Percentiles rank a stretch among this genome's conserved stretches.
Conservation (phyloP, 805 yeast genomes). For the Cyberlindnera nakhonratchasimensis region DNA sequence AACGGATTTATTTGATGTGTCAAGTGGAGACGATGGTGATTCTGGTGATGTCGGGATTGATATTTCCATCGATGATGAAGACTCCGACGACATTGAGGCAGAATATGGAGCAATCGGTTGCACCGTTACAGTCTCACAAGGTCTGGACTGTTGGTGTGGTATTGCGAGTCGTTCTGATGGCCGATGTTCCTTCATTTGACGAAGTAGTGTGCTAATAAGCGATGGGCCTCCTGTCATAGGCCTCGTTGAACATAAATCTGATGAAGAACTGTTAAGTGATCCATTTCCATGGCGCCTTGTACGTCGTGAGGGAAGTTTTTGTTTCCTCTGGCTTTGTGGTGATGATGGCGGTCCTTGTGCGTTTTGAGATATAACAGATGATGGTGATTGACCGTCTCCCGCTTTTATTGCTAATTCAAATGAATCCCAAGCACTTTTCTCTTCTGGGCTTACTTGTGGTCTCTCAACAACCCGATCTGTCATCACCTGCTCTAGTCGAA, state of each 20-base stretch:
- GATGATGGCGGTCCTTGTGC: not conserved
- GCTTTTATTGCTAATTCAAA: slow-evolving; percentile 22
- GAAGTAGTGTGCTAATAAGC: slow-evolving; percentile 18
- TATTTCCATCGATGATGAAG: slow-evolving; percentile 10
- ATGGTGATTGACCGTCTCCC: not conserved
- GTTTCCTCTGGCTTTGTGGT: slow-evolving; percentile 9
- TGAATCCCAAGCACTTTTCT: slow-evolving; percentile 24
- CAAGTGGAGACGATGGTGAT: slow-evolving; percentile 9
- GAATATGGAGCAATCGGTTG: slow-evolving; percentile 1
- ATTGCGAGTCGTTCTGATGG: slow-evolving; percentile 1
- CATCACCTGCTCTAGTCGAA: not conserved
- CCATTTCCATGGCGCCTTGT: not conserved
- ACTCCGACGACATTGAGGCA: slow-evolving; percentile 1
- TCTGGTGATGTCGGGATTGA: slow-evolving; percentile 16
- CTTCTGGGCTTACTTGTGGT: slow-evolving; percentile 19
- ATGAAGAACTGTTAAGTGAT: not conserved
- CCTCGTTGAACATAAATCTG: not conserved
- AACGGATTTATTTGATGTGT: slow-evolving; percentile 8
- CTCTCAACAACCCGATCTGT: slow-evolving; percentile 14
- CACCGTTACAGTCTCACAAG: not conserved
- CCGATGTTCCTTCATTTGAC: slow-evolving; percentile 19
- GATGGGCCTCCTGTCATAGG: slow-evolving; percentile 11
- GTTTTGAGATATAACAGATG: not conserved
- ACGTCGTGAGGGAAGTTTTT: slow-evolving; percentile 22
- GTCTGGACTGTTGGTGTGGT: not conserved